Conservation (phyloP, 805 yeast species). For the Blastobotrys parvus region DNA sequence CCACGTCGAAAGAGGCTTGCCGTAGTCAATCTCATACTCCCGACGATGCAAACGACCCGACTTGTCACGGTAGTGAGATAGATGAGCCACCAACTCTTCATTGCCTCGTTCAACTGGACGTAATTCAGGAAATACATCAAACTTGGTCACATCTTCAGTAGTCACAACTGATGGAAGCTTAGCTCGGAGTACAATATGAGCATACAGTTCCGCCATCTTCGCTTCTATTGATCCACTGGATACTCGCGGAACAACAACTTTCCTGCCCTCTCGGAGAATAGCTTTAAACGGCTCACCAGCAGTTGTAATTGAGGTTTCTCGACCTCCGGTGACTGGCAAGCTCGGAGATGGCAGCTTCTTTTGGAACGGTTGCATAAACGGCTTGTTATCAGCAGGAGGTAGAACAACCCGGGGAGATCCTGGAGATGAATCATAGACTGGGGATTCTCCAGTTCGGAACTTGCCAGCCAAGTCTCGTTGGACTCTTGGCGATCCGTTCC, state of each 20-base stretch:
- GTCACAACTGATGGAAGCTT: background rate
- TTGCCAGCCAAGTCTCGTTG: background rate
- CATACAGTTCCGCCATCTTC: background rate
- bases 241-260: too few relatives aligned
- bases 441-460: background rate
- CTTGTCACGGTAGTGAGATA: background rate
- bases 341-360: background rate
- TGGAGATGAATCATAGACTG: background rate
- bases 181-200: background rate
- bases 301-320: slow-evolving; percentile 2
- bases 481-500: slow-evolving; percentile 1
- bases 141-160: background rate
- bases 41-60: background rate
- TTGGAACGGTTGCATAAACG: background rate
- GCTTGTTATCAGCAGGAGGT: slow-evolving; percentile 3
- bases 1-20: background rate
- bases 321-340: background rate
- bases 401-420: slow-evolving; percentile 10
- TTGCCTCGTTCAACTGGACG: background rate
- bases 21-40: background rate
- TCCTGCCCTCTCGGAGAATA: background rate
- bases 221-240: background rate
- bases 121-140: background rate
- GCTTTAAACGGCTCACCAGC: slow-evolving; percentile 6
- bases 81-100: background rate